Evolutionary conservation across 345 rosid genomes (phyloP).

Genomic region (Lenwebbia sp.): DNA sequence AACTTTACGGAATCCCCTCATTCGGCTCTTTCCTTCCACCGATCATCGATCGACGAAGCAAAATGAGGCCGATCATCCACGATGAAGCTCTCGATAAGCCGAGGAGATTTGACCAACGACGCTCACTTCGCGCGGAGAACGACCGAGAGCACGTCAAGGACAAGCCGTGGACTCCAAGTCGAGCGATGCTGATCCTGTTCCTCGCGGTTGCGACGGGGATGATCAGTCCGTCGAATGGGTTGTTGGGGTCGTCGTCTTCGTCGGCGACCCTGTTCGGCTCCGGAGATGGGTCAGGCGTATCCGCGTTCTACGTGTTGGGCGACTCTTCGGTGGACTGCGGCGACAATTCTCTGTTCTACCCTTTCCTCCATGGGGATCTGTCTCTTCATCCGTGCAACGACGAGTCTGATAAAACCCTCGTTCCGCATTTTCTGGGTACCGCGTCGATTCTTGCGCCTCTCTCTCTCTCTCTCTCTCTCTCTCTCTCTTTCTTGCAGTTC

Average conservation of each 20-base stretch:
- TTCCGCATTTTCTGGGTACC: conserved; percentile 52
- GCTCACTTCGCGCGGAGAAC: not conserved
- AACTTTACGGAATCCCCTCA: not conserved
- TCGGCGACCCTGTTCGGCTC: not conserved
- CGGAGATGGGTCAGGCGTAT: not conserved
- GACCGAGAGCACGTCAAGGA: not conserved
- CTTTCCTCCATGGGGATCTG: conserved; percentile 31
- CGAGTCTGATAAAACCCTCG: conserved; percentile 31
- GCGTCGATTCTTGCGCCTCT: not conserved
- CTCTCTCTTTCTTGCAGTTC: not conserved
- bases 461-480: not conserved
- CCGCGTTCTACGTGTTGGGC: conserved; percentile 47
- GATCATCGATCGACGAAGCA: not conserved
- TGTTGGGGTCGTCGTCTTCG: not conserved
- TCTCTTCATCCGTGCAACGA: conserved; percentile 53
- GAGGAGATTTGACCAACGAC: not conserved
- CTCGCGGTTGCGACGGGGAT: not conserved
- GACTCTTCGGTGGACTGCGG: conserved; percentile 73
- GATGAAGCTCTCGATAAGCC: not conserved
- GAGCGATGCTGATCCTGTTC: not conserved
- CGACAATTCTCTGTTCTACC: conserved; percentile 38
- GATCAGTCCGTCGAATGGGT: not conserved
- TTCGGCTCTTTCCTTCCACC: not conserved
- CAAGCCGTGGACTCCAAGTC: not conserved
- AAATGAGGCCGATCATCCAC: not conserved